Evolutionary conservation across 1,284 basidiomycete genomes (phyloP).

Genomic region (Pyrrhoderma noxium): DNA sequence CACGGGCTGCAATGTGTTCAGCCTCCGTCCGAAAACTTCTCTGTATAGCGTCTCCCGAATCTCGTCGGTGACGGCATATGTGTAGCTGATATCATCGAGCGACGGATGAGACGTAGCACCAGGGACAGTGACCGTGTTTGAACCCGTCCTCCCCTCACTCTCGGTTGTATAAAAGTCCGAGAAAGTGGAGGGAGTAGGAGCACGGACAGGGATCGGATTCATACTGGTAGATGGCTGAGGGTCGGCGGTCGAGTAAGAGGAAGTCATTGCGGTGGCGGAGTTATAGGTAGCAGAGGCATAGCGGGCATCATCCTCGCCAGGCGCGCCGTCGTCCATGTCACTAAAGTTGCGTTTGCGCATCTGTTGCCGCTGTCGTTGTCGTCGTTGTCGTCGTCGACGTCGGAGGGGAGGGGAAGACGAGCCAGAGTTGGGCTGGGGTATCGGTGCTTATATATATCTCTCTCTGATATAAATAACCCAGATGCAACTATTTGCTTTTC

Average conservation of each 20-base stretch:
- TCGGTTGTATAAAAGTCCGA: too few species aligned
- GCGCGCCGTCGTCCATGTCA: conserved; percentile 13
- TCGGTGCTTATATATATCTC: not conserved
- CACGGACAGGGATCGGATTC: too few species aligned
- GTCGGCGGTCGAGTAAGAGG: not conserved
- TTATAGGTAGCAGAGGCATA: conserved; percentile 14
- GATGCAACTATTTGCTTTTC: too few species aligned
- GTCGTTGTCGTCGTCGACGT: too few species aligned
- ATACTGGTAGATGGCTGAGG: not conserved
- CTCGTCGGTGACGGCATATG: conserved; percentile 19
- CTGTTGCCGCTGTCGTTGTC: not conserved
- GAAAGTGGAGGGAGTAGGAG: too few species aligned
- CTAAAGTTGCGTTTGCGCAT: conserved; percentile 15
- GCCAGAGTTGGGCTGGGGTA: not conserved
- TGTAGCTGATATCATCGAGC: conserved; percentile 12
- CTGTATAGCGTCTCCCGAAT: conserved; percentile 18
- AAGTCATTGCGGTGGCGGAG: not conserved
- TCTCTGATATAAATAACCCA: not conserved
- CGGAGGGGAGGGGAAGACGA: not conserved
- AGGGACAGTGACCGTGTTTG: too few species aligned
- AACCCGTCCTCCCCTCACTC: too few species aligned
- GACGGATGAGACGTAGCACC: too few species aligned
- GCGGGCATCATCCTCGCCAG: conserved; percentile 17
- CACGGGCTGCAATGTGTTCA: conserved; percentile 20
- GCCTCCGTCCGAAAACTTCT: conserved; percentile 18